These are phyloP conservation scores for Pythium phragmitis DNA, from an alignment of 352 stramenopile genomes.

Conservation along the genomic window DNA sequence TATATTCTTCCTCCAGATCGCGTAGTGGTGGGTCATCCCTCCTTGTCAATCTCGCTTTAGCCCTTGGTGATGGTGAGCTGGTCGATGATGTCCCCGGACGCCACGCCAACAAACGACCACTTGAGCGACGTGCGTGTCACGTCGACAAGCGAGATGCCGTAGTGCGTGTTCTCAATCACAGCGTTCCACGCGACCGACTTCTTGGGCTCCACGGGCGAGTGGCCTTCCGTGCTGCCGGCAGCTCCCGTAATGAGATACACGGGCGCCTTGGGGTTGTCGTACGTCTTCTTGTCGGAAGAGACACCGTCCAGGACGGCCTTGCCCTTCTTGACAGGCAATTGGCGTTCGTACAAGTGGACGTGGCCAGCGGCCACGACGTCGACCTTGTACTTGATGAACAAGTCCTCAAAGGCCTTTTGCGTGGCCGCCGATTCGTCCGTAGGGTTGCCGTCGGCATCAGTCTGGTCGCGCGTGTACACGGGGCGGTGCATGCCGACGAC, in stretches of 20 bases:
- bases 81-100: constrained; percentile 17
- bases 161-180: constrained; percentile 44
- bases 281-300: constrained; percentile 35
- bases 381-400: constrained; percentile 62
- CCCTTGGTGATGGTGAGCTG: constrained; percentile 9
- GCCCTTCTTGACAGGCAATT: constrained; percentile 41
- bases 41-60: too few relatives aligned
- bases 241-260: constrained; percentile 47
- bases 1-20: too few relatives aligned
- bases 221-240: constrained; percentile 28
- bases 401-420: constrained; percentile 50
- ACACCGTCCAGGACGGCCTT: constrained; percentile 41
- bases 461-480: constrained; percentile 41
- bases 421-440: constrained; percentile 32
- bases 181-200: constrained; percentile 22
- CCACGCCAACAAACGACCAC: constrained; percentile 27
- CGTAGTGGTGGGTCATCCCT: too few relatives aligned
- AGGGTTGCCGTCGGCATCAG: constrained; percentile 32
- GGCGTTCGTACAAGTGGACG: constrained; percentile 56
- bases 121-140: constrained; percentile 28
- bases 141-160: constrained; percentile 40
- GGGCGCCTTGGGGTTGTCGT: constrained; percentile 43
- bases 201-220: constrained; percentile 20
- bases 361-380: constrained; percentile 54
- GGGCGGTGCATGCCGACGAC: constrained; percentile 53